Evolutionary conservation across 2,329 filamentous ascomycete species (phyloP), one percentile per base, ranked within the genome.

Genomic region (Xenoacremonium recifei): DNA sequence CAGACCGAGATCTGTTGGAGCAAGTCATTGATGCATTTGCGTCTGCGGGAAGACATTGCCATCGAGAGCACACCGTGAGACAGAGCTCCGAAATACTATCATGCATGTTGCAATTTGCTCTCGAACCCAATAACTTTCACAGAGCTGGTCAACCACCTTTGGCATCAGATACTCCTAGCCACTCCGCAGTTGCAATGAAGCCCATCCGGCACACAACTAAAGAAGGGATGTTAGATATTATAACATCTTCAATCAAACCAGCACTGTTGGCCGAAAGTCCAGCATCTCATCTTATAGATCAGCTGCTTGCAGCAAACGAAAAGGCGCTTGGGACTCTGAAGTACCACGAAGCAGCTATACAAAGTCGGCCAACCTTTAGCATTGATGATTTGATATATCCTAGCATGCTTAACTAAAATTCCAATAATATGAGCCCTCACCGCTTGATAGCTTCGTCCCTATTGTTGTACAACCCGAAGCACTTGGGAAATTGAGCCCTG

Each of bases 1-100:
- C 44, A 9, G 47, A 49, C 30, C 41, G 17, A 4, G 23, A 29
- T 30, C 9, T 49, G 11, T 29, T 49, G 12, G 47, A 49, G 15
- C 47, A 49, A 27, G 39, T 47, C 5, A 32, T 40, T 5, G 36
- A 44, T 16, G 40, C 36, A n/a, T 49, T 47, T 3, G 39, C 42
- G n/a, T 7, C 21, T 1, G 13, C 32, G 15, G 44, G 41, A 2
- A 33, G 30, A 17, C 17, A 11, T 13, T 42, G 39, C 25, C n/a
- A 25, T 9, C 39, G 47, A 34, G 44, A 49, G 19, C 29, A 30
- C 21, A 30, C 38, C 4, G 38, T 37, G 11, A 44, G 36, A 17
- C 27, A 47, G 16, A 36, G 35, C 29, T 37, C 34, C n/a, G 39
- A 40, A 16, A 42, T 49, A 20, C 34, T 49, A 5, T 40, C 39